phyloP scores from a whole-genome alignment of 176 grass and related monocot genomes.

The Cocos nucifera region DNA sequence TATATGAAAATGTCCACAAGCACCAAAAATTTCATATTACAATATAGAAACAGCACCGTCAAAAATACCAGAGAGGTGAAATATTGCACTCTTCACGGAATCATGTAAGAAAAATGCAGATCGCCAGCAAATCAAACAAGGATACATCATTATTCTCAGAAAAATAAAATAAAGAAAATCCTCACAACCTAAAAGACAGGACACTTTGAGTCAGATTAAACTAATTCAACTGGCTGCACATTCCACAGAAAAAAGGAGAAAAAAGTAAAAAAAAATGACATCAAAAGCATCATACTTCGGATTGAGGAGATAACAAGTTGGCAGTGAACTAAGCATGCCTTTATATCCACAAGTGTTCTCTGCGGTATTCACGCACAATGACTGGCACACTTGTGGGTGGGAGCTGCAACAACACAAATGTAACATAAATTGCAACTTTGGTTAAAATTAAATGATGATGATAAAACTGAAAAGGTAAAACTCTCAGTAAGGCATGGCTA shows the following conservation, averaged over 20 bases:
- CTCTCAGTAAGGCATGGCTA: too few relatives aligned
- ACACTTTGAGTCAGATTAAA: too few relatives aligned
- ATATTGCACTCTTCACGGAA: background rate
- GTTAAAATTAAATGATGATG: too few relatives aligned
- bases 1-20: background rate
- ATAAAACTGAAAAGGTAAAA: too few relatives aligned
- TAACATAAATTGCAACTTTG: background rate
- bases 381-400: conserved; percentile 86
- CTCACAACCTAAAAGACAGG: too few relatives aligned
- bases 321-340: conserved; percentile 10
- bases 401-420: conserved; percentile 38
- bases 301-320: background rate
- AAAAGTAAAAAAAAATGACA: too few relatives aligned
- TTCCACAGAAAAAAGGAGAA: too few relatives aligned
- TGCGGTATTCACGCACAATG: conserved; percentile 68
- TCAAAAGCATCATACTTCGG: conserved; percentile 2
- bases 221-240: too few relatives aligned
- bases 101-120: background rate
- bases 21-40: background rate
- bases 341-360: conserved; percentile 62
- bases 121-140: background rate
- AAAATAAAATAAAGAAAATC: background rate
- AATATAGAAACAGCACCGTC: background rate
- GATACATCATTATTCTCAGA: background rate
- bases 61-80: background rate